Evolutionary conservation across 108 stramenopile species (phyloP).

Genomic region (Skeletonema marinoi): DNA sequence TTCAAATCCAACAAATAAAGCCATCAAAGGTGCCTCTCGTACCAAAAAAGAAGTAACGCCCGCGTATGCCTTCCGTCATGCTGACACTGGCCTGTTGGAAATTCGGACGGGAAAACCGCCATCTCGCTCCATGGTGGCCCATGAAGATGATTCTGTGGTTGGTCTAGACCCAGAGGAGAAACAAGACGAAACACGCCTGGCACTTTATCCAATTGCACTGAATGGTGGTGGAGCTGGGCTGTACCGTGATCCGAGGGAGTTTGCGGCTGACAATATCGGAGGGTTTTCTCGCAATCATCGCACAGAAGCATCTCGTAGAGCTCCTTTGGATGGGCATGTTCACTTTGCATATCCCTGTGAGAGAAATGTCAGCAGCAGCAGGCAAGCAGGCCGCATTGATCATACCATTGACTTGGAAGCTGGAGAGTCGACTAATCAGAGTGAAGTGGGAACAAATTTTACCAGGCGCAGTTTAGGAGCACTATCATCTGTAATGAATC

Average conservation of each 20-base stretch:
- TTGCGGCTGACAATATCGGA: constrained; percentile 18
- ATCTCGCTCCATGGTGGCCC: constrained; percentile 36
- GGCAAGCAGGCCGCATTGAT: background rate
- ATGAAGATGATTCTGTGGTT: constrained; percentile 45
- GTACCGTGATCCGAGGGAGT: constrained; percentile 52
- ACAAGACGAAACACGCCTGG: constrained; percentile 16
- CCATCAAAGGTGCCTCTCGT: background rate
- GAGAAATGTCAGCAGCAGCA: background rate
- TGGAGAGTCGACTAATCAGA: constrained; percentile 13
- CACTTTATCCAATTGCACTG: constrained; percentile 54
- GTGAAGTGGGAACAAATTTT: constrained; percentile 15
- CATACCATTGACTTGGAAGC: constrained; percentile 6
- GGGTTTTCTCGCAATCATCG: constrained; percentile 31
- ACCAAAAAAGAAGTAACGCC: constrained; percentile 42
- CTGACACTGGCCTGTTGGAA: constrained; percentile 50
- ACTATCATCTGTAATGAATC: constrained; percentile 21
- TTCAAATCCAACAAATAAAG: background rate
- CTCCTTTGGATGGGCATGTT: constrained; percentile 39
- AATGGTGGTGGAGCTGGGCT: constrained; percentile 54
- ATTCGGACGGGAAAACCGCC: constrained; percentile 43
- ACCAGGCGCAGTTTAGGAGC: constrained; percentile 11
- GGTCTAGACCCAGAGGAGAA: constrained; percentile 33
- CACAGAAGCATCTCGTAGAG: constrained; percentile 14
- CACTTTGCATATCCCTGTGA: constrained; percentile 29
- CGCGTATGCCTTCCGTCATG: constrained; percentile 53